These are phyloP conservation scores for Diversispora eburnea DNA, from an alignment of 192 early-diverging fungal genomes.

Conservation along the genomic window DNA sequence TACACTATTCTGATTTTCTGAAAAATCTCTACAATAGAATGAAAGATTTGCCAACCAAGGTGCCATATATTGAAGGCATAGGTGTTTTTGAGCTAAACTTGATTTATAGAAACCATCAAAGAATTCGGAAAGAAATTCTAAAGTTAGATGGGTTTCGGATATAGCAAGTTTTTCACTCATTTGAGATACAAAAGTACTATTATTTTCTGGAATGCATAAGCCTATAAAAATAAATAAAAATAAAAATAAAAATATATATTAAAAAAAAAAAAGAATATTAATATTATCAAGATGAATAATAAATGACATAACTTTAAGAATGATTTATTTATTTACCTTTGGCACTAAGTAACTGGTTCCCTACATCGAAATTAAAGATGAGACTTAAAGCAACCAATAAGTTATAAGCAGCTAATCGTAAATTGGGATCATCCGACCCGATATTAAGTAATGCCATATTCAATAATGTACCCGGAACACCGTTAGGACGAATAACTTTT, in stretches of 20 bases:
- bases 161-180: constrained; percentile 80
- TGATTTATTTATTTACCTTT: constrained; percentile 40
- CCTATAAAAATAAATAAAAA: constrained; percentile 40
- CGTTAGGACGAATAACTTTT: constrained; percentile 73
- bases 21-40: constrained; percentile 47
- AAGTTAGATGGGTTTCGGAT: constrained; percentile 72
- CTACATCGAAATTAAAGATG: constrained; percentile 83
- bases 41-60: constrained; percentile 85
- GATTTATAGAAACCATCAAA: constrained; percentile 78
- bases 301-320: not conserved
- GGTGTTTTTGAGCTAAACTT: constrained; percentile 63
- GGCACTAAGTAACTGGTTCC: constrained; percentile 73
- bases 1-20: constrained; percentile 47
- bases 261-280: not conserved
- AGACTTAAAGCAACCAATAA: constrained; percentile 76
- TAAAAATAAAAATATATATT: not conserved
- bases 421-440: constrained; percentile 72
- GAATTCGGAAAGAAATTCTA: constrained; percentile 86
- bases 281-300: not conserved
- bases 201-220: constrained; percentile 87
- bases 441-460: constrained; percentile 91
- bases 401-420: constrained; percentile 87
- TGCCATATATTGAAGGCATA: constrained; percentile 83
- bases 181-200: constrained; percentile 70
- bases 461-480: constrained; percentile 87